phyloP scores from a whole-genome alignment of 1,284 basidiomycete genomes.

The Mycosarcoma mackinlayi region DNA sequence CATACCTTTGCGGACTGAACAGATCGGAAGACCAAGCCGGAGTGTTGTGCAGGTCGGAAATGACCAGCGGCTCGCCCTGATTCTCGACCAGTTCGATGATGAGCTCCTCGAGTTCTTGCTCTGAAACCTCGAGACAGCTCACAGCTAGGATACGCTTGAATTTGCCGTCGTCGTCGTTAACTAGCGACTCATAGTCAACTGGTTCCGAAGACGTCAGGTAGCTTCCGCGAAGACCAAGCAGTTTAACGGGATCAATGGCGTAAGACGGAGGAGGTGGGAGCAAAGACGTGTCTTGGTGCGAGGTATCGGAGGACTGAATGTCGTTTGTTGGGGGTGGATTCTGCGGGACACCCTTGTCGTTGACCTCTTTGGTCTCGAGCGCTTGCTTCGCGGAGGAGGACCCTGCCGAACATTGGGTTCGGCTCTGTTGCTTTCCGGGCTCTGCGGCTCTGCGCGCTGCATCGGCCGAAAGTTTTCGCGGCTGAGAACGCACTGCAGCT shows the following conservation, averaged over 20 bases:
- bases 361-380: too few species aligned
- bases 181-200: slow-evolving; percentile 11
- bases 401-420: too few species aligned
- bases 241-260: neutral
- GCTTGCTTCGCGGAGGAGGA: too few species aligned
- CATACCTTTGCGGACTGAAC: slow-evolving; percentile 18
- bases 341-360: too few species aligned
- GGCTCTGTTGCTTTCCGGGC: too few species aligned
- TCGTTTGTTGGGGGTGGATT: too few species aligned
- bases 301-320: too few species aligned
- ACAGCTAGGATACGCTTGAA: slow-evolving; percentile 3
- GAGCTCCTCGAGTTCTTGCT: slow-evolving; percentile 17
- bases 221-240: slow-evolving; percentile 4
- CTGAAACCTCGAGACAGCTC: slow-evolving; percentile 14
- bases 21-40: slow-evolving; percentile 18
- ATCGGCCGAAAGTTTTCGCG: too few species aligned
- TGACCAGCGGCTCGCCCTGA: slow-evolving; percentile 24
- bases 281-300: too few species aligned
- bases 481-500: neutral
- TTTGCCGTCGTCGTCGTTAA: neutral
- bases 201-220: slow-evolving; percentile 11
- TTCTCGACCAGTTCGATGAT: slow-evolving; percentile 25
- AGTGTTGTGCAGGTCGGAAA: slow-evolving; percentile 35
- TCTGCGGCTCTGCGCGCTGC: too few species aligned
- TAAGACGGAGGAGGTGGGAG: neutral